Percentiles rank a stretch among this genome's conserved stretches.
These are phyloP conservation scores for Serpula lacrymans DNA, from an alignment of 768 basidiomycete species.

Conservation along the genomic window DNA sequence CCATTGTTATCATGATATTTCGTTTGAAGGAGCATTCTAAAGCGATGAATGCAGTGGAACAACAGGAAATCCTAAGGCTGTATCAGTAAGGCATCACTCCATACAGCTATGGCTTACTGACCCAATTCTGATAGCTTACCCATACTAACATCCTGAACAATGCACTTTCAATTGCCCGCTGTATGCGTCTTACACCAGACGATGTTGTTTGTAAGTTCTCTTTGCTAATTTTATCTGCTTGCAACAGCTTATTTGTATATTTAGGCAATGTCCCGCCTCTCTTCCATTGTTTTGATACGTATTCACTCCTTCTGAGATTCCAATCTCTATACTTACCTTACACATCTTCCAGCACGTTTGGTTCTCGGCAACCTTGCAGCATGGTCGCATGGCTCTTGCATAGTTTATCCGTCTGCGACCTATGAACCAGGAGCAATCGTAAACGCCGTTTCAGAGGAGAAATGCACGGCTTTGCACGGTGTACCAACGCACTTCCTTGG, in stretches of 20 bases:
- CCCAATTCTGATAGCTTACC: slow-evolving; percentile 73
- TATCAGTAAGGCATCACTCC: slow-evolving; percentile 58
- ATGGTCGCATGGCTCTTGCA: slow-evolving; percentile 69
- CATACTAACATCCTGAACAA: slow-evolving; percentile 82
- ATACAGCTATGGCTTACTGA: too few relatives aligned
- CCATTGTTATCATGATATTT: slow-evolving; percentile 1
- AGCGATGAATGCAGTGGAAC: slow-evolving; percentile 53
- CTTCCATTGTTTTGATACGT: slow-evolving; percentile 91
- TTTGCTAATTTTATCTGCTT: background rate
- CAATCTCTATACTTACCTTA: slow-evolving; percentile 10
- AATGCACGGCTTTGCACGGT: slow-evolving; percentile 77
- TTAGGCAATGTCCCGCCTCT: slow-evolving; percentile 80
- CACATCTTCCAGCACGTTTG: slow-evolving; percentile 46
- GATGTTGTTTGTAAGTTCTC: slow-evolving; percentile 64
- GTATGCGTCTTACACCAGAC: slow-evolving; percentile 62
- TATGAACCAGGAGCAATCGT: slow-evolving; percentile 67
- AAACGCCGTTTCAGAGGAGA: slow-evolving; percentile 63
- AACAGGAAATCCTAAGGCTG: slow-evolving; percentile 79
- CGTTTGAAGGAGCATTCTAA: background rate
- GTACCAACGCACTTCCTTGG: slow-evolving; percentile 86
- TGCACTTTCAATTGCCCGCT: slow-evolving; percentile 61
- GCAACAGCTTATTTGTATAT: slow-evolving; percentile 7
- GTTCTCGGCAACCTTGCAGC: slow-evolving; percentile 79
- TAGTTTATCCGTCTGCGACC: slow-evolving; percentile 70
- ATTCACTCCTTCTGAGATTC: background rate